Base-by-base conservation (phyloP, 2,329 filamentous ascomycete genomes). In the Thelonectria blattea region DNA sequence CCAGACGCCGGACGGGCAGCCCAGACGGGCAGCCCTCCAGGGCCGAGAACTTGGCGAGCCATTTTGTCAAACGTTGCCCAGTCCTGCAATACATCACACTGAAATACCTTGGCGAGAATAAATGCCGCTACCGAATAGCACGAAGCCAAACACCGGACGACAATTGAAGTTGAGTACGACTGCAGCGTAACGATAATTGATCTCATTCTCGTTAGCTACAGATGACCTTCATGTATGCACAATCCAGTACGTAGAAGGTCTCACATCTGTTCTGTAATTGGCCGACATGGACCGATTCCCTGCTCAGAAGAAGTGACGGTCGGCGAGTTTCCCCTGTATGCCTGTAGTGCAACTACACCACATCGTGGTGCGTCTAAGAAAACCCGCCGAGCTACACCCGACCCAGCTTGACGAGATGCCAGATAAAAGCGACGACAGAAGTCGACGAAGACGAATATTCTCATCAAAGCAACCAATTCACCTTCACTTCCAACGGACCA, bases 241-340 rank as follows among this genome's bases (percentile, higher is more conserved):
- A 34, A 15, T 15, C 12, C 9, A 22, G 12, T 46, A 46, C 42
- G 42, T 22, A 18, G 9, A 18, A 24, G 10, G 43, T 27, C 43
- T 27, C 18, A n/a, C 7, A n/a, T 46, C 9, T n/a, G 43, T 14
- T 9, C 1, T 22, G 42, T 52, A 54, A 59, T 59, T 59, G 52
- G 34, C 56, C 56, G 56, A 59, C 12, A 34, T 59, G 51, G 56
- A 17, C 39, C 17, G 39, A 50, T 59, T 37, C 15, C 39, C 46
- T 32, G 50, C 50, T 51, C 45, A 48, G 32, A 12, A 12, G 22
- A 32, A 30, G 15, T 32, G 39, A 22, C 18, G 5, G 50, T 59
- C 56, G 50, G 56, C 50, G 56, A 24, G 22, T 27, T 59, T 59
- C 54, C n/a, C n/a, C n/a, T n/a, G n/a, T n/a, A n/a, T n/a, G n/a